phyloP scores from a whole-genome alignment of 1,284 basidiomycete species.

The Porogramme epimiltina region DNA sequence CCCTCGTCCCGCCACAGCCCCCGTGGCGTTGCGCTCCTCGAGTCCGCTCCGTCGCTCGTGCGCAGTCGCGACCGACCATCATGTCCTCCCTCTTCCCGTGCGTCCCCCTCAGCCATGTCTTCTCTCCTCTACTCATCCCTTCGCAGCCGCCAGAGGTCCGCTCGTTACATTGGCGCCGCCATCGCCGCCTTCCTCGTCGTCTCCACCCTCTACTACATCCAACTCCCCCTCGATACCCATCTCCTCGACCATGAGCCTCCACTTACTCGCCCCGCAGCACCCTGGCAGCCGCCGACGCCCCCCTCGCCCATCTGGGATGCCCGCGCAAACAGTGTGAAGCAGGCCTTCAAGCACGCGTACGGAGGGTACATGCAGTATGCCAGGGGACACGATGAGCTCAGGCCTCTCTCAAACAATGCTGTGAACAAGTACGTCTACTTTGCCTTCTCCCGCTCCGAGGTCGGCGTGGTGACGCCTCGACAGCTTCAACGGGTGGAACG shows the following conservation, averaged over 20 bases:
- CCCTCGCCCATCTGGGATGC: slow-evolving; percentile 59
- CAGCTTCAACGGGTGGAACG: slow-evolving; percentile 77
- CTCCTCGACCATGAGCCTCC: no score
- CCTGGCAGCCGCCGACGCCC: no score
- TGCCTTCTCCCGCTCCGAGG: no score
- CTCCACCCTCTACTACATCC: slow-evolving; percentile 24
- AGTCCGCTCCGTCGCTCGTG: no score
- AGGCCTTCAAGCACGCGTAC: slow-evolving; percentile 67
- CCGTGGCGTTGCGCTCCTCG: not conserved
- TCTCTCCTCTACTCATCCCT: slow-evolving; percentile 1
- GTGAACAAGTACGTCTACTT: slow-evolving; percentile 49
- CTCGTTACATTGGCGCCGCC: slow-evolving; percentile 31
- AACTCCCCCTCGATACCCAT: not conserved
- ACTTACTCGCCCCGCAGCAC: no score
- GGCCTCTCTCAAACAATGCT: slow-evolving; percentile 46
- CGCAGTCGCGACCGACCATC: not conserved
- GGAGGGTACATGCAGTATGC: slow-evolving; percentile 60
- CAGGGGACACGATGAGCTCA: slow-evolving; percentile 61
- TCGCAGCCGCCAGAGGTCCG: slow-evolving; percentile 27
- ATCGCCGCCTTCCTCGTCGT: slow-evolving; percentile 23
- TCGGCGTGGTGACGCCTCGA: no score
- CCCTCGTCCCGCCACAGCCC: not conserved
- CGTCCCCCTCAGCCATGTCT: not conserved
- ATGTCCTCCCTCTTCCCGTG: slow-evolving; percentile 10
- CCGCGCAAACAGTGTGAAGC: slow-evolving; percentile 56